These are phyloP conservation scores for Salix dunnii DNA, from an alignment of 345 rosid genomes.

Conservation along the genomic window DNA sequence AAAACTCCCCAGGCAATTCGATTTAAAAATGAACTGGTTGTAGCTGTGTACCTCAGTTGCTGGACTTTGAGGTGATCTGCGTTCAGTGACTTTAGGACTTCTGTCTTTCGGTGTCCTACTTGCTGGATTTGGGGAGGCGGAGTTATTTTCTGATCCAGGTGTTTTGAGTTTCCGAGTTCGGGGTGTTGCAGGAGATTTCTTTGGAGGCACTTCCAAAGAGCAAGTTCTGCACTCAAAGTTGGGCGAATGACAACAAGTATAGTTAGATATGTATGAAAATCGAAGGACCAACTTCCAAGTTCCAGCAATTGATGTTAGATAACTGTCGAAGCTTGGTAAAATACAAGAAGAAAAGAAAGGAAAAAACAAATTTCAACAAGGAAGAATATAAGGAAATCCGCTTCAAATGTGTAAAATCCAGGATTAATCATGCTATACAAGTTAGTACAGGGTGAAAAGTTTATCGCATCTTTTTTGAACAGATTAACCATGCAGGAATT, in stretches of 20 bases:
- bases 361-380: no score
- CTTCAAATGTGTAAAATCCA: no score
- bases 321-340: not conserved
- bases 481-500: no score
- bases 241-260: constrained; percentile 11
- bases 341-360: no score
- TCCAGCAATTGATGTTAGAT: not conserved
- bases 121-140: constrained; percentile 13
- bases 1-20: not conserved
- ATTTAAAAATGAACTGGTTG: no score
- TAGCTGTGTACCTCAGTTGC: constrained; percentile 13
- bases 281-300: not conserved
- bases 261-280: constrained; percentile 4
- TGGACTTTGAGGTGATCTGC: constrained; percentile 20
- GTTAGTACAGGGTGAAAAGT: not conserved
- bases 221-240: constrained; percentile 39
- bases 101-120: constrained; percentile 11
- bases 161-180: constrained; percentile 28
- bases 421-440: no score
- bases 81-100: constrained; percentile 20
- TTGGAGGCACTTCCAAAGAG: constrained; percentile 60
- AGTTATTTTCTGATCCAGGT: not conserved
- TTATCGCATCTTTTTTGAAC: not conserved
- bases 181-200: constrained; percentile 67
- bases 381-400: no score